Evolutionary conservation across 2,329 filamentous ascomycete genomes (phyloP).

Genomic region (Nakataea oryzae): DNA sequence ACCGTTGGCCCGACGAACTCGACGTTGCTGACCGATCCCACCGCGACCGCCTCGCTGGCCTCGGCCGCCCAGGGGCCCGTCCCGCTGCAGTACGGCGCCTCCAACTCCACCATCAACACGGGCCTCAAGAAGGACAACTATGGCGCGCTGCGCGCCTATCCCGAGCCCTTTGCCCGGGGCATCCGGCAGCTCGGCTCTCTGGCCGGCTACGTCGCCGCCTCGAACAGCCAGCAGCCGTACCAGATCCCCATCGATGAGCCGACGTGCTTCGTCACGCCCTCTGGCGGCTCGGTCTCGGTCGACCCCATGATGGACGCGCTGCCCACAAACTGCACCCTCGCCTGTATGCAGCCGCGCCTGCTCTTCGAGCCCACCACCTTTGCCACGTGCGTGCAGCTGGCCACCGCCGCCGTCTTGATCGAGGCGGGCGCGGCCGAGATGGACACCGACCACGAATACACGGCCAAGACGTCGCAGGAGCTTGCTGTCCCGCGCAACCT

Average conservation of each 20-base stretch:
- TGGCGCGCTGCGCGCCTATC: background rate
- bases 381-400: constrained; percentile 1
- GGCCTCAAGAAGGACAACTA: constrained; percentile 2
- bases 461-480: background rate
- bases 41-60: background rate
- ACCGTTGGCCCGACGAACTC: background rate
- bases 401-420: background rate
- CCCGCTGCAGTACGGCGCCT: background rate
- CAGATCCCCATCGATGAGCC: background rate
- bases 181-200: background rate
- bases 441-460: background rate
- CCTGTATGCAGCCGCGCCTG: background rate
- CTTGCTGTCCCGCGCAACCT: background rate
- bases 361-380: constrained; percentile 4
- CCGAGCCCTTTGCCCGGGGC: background rate
- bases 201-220: background rate
- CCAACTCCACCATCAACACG: background rate
- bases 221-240: background rate
- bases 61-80: background rate
- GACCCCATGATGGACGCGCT: background rate
- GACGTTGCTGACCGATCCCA: background rate
- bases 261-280: background rate
- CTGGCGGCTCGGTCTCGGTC: background rate
- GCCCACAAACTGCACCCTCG: background rate
- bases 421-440: background rate